phyloP scores from a whole-genome alignment of 2,329 filamentous ascomycete genomes.

The Esteya vermicola region DNA sequence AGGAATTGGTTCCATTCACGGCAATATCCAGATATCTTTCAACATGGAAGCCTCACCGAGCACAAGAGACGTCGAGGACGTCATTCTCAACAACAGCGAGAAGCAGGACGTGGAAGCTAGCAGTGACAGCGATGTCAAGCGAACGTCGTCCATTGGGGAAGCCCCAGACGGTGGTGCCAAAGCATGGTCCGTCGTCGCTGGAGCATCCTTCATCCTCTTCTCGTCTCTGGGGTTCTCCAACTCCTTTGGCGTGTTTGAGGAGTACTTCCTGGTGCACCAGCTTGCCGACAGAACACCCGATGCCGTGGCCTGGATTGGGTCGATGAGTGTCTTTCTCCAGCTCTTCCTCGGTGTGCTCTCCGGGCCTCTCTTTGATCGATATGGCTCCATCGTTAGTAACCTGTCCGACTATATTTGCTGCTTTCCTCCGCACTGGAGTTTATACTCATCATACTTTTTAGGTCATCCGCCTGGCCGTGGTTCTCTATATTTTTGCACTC shows the following conservation, averaged over 20 bases:
- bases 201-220: constrained; percentile 15
- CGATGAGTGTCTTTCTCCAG: constrained; percentile 16
- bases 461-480: constrained; percentile 37
- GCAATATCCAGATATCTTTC: too few species aligned
- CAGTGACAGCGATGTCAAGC: constrained; percentile 3
- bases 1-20: too few species aligned
- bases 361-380: constrained; percentile 23
- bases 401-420: constrained; percentile 14
- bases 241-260: constrained; percentile 22
- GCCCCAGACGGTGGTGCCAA: constrained; percentile 14
- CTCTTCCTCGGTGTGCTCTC: constrained; percentile 15
- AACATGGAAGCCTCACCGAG: too few species aligned
- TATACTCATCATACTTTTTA: constrained; percentile 13
- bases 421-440: too few species aligned
- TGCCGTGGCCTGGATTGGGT: constrained; percentile 26
- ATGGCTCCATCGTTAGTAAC: constrained; percentile 18
- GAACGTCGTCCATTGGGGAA: constrained; percentile 14
- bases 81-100: neutral
- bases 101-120: neutral
- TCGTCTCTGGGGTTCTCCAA: constrained; percentile 20
- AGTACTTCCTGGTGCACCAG: constrained; percentile 21
- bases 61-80: too few species aligned
- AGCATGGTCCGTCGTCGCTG: constrained; percentile 16
- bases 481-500: constrained; percentile 28
- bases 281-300: constrained; percentile 16